Evolutionary conservation across 345 rosid genomes (phyloP), one percentile per base, ranked within the genome.

Genomic region (Aquilaria sinensis): DNA sequence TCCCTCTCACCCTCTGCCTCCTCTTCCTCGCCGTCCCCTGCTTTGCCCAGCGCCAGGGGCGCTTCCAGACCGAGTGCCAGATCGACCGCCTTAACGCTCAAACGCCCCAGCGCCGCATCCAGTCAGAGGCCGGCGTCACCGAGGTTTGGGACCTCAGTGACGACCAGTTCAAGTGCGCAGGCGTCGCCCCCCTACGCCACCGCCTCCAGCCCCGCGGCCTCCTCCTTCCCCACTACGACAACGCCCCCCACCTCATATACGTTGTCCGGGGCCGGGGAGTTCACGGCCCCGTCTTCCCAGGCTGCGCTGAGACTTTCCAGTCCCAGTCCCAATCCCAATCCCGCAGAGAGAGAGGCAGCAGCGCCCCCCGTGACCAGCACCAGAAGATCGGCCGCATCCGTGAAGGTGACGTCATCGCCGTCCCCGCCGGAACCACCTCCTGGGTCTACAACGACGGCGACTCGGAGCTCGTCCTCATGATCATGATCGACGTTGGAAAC

Each of bases 391-490:
- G 67, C 7, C 63, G 4, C 10, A 1, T 84, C 63, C 53, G 74
- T 2, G 63, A 74, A 12, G 90, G 85, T 0, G 81, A 81, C 57
- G 31, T 81, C 10, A 2, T 80, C 0, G 86, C 84, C 2, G 9
- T 81, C 70, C 85, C 83, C 0, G 54, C 80, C 1, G 87, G 87
- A 34, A 72, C 61, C 1, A 57, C 77, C 48, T 73, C 80, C 56
- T 85, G 87, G 87, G 33, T 72, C 51, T 77, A 72, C 70, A 80
- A 82, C 76, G 31, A 73, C 9, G 90, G 79, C 56, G 62, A 61
- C 7, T 10, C 55, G 5, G 59, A 70, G 2, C 77, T 80, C 33
- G 79, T 77, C 12, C 52, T 74, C 10, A 79, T 82, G 52, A 15
- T 71, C 2, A 45, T 85, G 2, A 12, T 68, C 5, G 76, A 80